Conservation (phyloP, 371 early-diverging fungal genomes). For the Haplosporangium sp. region DNA sequence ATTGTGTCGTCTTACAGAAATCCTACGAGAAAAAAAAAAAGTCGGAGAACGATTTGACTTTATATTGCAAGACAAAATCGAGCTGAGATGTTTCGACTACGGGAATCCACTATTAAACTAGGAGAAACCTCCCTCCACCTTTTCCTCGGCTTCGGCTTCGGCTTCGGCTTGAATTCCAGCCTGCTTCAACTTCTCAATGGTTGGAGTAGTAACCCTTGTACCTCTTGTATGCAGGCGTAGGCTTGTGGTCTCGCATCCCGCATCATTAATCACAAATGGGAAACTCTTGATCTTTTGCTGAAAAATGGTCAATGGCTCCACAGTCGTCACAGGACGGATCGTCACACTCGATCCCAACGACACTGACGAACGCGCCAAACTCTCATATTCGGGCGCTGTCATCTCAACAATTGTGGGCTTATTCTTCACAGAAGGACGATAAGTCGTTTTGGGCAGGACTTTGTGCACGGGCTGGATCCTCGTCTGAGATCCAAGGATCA, state of each 20-base stretch:
- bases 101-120: too few species aligned
- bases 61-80: too few species aligned
- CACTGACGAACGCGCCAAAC: slow-evolving; percentile 33
- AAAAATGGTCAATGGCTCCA: slow-evolving; percentile 47
- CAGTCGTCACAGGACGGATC: slow-evolving; percentile 29
- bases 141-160: too few species aligned
- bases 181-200: too few species aligned
- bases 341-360: slow-evolving; percentile 36
- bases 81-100: too few species aligned
- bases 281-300: slow-evolving; percentile 24
- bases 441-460: slow-evolving; percentile 30
- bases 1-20: too few species aligned
- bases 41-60: too few species aligned
- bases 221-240: neutral
- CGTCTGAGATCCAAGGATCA: slow-evolving; percentile 33
- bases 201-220: too few species aligned
- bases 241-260: slow-evolving; percentile 3
- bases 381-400: slow-evolving; percentile 3
- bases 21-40: too few species aligned
- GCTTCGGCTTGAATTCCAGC: too few species aligned
- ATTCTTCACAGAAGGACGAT: slow-evolving; percentile 33
- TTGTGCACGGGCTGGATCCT: slow-evolving; percentile 34
- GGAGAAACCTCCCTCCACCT: too few species aligned
- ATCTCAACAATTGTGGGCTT: slow-evolving; percentile 38
- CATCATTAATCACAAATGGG: slow-evolving; percentile 23